phyloP scores from a whole-genome alignment of 83 land plant genomes.

The Larix sibirica region DNA sequence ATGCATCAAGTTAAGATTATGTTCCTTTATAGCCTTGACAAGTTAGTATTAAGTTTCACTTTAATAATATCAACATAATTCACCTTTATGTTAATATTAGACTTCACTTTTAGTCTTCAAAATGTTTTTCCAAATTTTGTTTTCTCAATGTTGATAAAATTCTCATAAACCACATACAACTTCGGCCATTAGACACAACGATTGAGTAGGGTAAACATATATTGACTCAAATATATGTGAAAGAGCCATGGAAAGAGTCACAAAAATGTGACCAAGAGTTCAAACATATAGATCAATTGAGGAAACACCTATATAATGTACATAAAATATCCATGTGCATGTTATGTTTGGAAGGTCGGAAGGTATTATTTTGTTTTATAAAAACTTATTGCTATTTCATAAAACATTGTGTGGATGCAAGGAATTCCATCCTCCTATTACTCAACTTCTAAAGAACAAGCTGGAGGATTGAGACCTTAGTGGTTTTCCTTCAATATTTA shows the following conservation, averaged over 20 bases:
- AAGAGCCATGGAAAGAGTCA: background rate
- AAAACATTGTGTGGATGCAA: background rate
- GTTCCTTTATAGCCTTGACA: too few relatives aligned
- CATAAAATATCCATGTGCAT: constrained; percentile 86
- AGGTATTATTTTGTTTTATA: constrained; percentile 35
- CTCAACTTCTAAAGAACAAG: background rate
- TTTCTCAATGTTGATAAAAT: too few relatives aligned
- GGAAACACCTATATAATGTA: constrained; percentile 65
- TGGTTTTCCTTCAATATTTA: background rate
- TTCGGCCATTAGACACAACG: too few relatives aligned
- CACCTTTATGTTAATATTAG: too few relatives aligned
- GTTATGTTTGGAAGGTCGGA: constrained; percentile 87
- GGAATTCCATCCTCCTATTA: background rate
- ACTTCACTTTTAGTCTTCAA: too few relatives aligned
- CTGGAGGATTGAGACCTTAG: background rate
- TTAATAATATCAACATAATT: too few relatives aligned
- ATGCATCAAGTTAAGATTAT: too few relatives aligned
- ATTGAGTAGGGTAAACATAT: too few relatives aligned
- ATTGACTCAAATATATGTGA: too few relatives aligned
- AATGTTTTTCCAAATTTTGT: too few relatives aligned
- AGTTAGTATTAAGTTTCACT: too few relatives aligned
- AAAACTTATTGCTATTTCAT: background rate
- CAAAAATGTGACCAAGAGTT: constrained; percentile 43
- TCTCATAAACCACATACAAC: too few relatives aligned
- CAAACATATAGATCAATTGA: constrained; percentile 72